Evolutionary conservation across 371 early-diverging fungal genomes (phyloP).

Genomic region (Actinomucor elegans): DNA sequence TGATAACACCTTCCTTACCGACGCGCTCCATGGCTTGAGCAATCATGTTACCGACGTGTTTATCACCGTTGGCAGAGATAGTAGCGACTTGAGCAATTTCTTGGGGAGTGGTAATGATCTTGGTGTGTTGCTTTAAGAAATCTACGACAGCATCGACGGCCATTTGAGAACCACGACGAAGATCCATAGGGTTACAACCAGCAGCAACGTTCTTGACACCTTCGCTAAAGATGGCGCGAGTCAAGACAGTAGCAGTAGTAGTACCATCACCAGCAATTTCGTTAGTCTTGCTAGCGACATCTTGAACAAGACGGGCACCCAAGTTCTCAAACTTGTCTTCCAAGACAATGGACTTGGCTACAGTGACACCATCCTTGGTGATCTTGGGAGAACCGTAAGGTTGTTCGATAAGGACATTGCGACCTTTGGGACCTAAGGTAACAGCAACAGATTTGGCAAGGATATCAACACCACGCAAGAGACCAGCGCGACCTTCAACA

Average conservation of each 20-base stretch:
- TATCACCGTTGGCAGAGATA: slow-evolving; percentile 98
- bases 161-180: slow-evolving; percentile 93
- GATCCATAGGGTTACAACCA: slow-evolving; percentile 98
- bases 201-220: slow-evolving; percentile 98
- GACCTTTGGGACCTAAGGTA: slow-evolving; percentile 97
- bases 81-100: slow-evolving; percentile 97
- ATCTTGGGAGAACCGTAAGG: slow-evolving; percentile 97
- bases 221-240: slow-evolving; percentile 97
- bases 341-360: slow-evolving; percentile 94
- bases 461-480: slow-evolving; percentile 92
- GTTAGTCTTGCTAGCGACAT: slow-evolving; percentile 99
- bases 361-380: slow-evolving; percentile 99
- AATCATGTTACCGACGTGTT: slow-evolving; percentile 92
- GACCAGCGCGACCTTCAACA: slow-evolving; percentile 90
- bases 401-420: slow-evolving; percentile 97
- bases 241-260: slow-evolving; percentile 97
- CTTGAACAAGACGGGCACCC: slow-evolving; percentile 96
- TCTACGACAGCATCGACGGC: slow-evolving; percentile 92
- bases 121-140: slow-evolving; percentile 83
- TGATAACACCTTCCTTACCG: slow-evolving; percentile 99
- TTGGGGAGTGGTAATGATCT: slow-evolving; percentile 89
- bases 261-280: slow-evolving; percentile 99
- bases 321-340: slow-evolving; percentile 98
- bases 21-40: slow-evolving; percentile 99
- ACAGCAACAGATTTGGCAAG: slow-evolving; percentile 97